Base-by-base conservation (phyloP, 225 moss, liverwort and hornwort species). In the Ulota crispa region DNA sequence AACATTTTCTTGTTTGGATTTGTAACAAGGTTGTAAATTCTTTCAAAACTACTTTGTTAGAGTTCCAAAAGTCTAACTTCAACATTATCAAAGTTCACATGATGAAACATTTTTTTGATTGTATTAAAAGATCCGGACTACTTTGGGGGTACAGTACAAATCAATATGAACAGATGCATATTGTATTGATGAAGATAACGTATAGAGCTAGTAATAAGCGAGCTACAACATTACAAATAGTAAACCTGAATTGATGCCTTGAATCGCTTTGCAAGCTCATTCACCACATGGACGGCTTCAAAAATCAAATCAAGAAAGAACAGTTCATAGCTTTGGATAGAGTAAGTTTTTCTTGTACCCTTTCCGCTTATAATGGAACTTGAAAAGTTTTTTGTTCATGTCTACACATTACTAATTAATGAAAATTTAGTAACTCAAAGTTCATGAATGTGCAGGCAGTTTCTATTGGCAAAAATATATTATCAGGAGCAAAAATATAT, bases 21-120 rank as follows among this genome's bases (percentile, higher is more conserved):
- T 73, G 20, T 73, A n/a, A 37, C 28, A 76, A 3, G 61, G 62
- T 76, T 41, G 59, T 75, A 24, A 15, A 75, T 75, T 75, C 75
- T 13, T 76, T 63, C 2, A 62, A 62, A 42, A 2, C 26, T 62
- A 61, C 3, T 42, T 62, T 76, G 26, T 76, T 27, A 20, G 1
- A 65, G 4, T 77, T 77, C 14, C 52, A 65, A 53, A 65, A 66
- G 6, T 66, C 9, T 7, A 4, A 19, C 1, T 53, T 77, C 23
- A 77, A 77, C 30, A 77, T 65, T 12, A 77, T 77, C 18, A 77
- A 52, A 53, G 64, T 66, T 31, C 45, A 47, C 23, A 65, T 65
- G 11, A 54, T 21, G 5, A 54, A 19, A 54, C 20, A 54, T 54
- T 54, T 54, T 54, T 19, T 5, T 54, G 5, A 54, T 54, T 54